Percentiles rank a stretch among this genome's conserved stretches.
Conservation (phyloP, 306 rosid species). For the Vigna trinervia region DNA sequence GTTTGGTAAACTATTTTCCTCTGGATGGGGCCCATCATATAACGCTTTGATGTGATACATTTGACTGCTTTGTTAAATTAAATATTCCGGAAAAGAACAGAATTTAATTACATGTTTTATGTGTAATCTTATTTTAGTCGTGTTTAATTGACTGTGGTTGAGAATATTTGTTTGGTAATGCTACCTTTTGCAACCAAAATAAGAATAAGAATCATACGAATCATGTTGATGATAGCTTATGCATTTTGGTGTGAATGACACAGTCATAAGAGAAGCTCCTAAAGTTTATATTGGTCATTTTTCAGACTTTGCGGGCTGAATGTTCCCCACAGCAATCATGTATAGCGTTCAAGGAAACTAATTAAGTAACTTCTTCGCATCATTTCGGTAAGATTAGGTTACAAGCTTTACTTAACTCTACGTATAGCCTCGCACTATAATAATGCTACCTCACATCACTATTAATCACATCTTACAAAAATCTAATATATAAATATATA, state of each 20-base stretch:
- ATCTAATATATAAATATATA: too few species aligned
- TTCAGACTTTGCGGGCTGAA: constrained; percentile 34
- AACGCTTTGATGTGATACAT: constrained; percentile 38
- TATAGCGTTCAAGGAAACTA: constrained; percentile 35
- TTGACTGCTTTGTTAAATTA: constrained; percentile 4
- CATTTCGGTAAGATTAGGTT: neutral
- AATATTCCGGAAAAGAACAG: neutral
- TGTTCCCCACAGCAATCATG: constrained; percentile 46
- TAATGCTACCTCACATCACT: too few species aligned
- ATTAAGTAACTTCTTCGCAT: constrained; percentile 24
- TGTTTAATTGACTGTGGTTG: constrained; percentile 9
- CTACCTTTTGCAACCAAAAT: constrained; percentile 7
- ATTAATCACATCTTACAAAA: too few species aligned
- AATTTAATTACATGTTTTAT: neutral
- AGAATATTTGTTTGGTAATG: constrained; percentile 36
- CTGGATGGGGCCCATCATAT: neutral
- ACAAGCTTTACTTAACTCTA: neutral
- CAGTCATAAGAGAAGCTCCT: neutral
- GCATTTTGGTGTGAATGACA: constrained; percentile 6
- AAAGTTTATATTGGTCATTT: neutral
- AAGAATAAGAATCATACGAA: neutral
- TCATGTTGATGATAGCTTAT: too few species aligned
- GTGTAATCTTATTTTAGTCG: neutral
- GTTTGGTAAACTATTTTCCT: constrained; percentile 38
- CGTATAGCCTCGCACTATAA: neutral